A percentile compares a stretch with the other conserved stretches of the same genome.
These are phyloP conservation scores for Amesomyces nigricolor DNA, from an alignment of 2,329 filamentous ascomycete genomes.

Conservation along the genomic window DNA sequence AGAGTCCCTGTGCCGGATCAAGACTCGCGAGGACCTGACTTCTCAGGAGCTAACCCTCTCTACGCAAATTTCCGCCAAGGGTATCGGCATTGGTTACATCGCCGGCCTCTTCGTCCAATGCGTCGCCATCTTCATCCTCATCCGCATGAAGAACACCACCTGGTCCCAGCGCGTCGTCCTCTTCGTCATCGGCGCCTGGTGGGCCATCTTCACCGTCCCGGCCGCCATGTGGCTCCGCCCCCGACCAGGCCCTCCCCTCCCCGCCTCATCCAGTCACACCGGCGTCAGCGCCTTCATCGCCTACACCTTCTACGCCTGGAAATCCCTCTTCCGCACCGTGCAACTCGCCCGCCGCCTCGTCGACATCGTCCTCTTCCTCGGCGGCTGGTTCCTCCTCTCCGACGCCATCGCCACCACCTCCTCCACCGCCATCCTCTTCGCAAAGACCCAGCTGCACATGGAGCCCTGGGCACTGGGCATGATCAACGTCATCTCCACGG, in stretches of 20 bases:
- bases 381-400: conserved; percentile 89
- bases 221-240: conserved; percentile 81
- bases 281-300: conserved; percentile 51
- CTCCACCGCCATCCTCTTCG: conserved; percentile 90
- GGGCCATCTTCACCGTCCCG: conserved; percentile 86
- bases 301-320: conserved; percentile 82
- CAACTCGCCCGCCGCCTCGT: conserved; percentile 65
- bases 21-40: conserved; percentile 48
- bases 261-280: conserved; percentile 33
- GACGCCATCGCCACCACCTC: conserved; percentile 93
- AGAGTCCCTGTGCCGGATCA: conserved; percentile 34
- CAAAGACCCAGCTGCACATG: conserved; percentile 91
- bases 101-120: conserved; percentile 82
- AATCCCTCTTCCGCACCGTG: conserved; percentile 73
- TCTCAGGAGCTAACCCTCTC: conserved; percentile 70
- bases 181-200: conserved; percentile 85
- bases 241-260: conserved; percentile 78
- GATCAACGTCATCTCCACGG: conserved; percentile 88
- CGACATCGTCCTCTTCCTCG: conserved; percentile 73
- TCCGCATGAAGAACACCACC: conserved; percentile 67
- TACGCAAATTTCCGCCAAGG: conserved; percentile 84
- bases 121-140: conserved; percentile 69
- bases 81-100: conserved; percentile 89
- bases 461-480: conserved; percentile 78
- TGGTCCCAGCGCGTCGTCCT: conserved; percentile 84